Conservation (phyloP, 352 stramenopile species). For the Phytophthora ohioensis region DNA sequence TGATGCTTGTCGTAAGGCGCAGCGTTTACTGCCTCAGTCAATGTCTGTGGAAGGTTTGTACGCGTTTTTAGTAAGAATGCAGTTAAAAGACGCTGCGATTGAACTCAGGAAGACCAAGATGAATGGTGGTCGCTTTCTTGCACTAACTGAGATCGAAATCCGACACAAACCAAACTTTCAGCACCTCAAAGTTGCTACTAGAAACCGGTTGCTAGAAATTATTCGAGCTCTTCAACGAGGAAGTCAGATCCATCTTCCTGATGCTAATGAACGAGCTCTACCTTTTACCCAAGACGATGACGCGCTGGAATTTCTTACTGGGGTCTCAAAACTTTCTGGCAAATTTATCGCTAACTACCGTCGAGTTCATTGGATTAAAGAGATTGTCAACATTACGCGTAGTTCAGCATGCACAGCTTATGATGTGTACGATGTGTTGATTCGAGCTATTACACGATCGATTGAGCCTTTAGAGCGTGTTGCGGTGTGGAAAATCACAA, state of each 20-base stretch:
- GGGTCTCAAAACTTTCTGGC: slow-evolving; percentile 48
- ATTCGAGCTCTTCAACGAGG: slow-evolving; percentile 54
- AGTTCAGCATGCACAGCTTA: slow-evolving; percentile 49
- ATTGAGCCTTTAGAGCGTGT: slow-evolving; percentile 55
- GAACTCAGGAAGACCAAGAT: slow-evolving; percentile 58
- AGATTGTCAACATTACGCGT: slow-evolving; percentile 52
- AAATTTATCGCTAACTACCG: slow-evolving; percentile 59
- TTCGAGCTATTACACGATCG: slow-evolving; percentile 56
- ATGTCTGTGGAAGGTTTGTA: slow-evolving; percentile 61
- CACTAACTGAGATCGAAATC: slow-evolving; percentile 61
- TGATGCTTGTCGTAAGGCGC: slow-evolving; percentile 64
- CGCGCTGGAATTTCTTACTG: slow-evolving; percentile 59
- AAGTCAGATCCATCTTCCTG: slow-evolving; percentile 50
- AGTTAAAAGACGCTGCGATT: slow-evolving; percentile 53
- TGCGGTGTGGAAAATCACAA: slow-evolving; percentile 62
- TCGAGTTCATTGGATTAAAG: slow-evolving; percentile 61
- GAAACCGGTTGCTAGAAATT: slow-evolving; percentile 66
- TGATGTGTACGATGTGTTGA: slow-evolving; percentile 63
- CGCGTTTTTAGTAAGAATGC: slow-evolving; percentile 65
- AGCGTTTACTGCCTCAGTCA: slow-evolving; percentile 54
- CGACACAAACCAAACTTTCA: slow-evolving; percentile 59
- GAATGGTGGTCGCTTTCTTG: slow-evolving; percentile 51
- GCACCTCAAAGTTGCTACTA: slow-evolving; percentile 59
- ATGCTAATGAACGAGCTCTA: slow-evolving; percentile 10
- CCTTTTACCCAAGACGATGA: slow-evolving; percentile 62